Conservation (phyloP, 352 stramenopile species). For the Phytopythium ostracodes region DNA sequence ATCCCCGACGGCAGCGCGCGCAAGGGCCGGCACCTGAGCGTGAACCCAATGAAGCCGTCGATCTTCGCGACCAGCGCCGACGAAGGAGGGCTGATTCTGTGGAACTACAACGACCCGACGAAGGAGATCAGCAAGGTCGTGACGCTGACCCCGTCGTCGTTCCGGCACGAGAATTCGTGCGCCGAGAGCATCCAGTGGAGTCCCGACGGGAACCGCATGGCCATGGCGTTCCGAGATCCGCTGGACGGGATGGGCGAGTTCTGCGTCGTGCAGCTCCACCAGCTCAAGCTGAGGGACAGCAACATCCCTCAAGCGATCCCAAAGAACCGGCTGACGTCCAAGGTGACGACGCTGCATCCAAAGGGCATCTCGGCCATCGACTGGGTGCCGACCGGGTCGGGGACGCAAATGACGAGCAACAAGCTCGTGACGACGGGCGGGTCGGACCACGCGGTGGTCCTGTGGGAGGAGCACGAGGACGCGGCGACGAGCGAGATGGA, state of each 20-base stretch:
- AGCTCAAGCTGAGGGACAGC: slow-evolving; percentile 49
- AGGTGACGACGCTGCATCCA: slow-evolving; percentile 53
- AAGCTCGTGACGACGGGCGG: slow-evolving; percentile 68
- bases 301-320: slow-evolving; percentile 42
- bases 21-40: slow-evolving; percentile 69
- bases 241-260: slow-evolving; percentile 61
- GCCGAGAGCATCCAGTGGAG: slow-evolving; percentile 76
- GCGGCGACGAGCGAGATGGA: slow-evolving; percentile 21
- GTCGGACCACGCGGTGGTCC: slow-evolving; percentile 62
- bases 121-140: slow-evolving; percentile 65
- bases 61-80: slow-evolving; percentile 76
- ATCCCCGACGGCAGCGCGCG: slow-evolving; percentile 60
- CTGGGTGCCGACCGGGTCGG: slow-evolving; percentile 58
- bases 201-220: slow-evolving; percentile 65
- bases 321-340: slow-evolving; percentile 48
- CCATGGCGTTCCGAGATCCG: slow-evolving; percentile 76
- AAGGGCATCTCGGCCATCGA: slow-evolving; percentile 64
- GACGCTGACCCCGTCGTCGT: slow-evolving; percentile 48
- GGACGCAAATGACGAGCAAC: slow-evolving; percentile 33
- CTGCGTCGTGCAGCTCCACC: slow-evolving; percentile 66
- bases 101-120: slow-evolving; percentile 61
- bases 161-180: slow-evolving; percentile 60
- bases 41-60: slow-evolving; percentile 71
- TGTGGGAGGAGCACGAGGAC: slow-evolving; percentile 69
- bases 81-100: slow-evolving; percentile 75